Conservation (phyloP, 768 basidiomycete species). For the Mycena olivaceomarginata region DNA sequence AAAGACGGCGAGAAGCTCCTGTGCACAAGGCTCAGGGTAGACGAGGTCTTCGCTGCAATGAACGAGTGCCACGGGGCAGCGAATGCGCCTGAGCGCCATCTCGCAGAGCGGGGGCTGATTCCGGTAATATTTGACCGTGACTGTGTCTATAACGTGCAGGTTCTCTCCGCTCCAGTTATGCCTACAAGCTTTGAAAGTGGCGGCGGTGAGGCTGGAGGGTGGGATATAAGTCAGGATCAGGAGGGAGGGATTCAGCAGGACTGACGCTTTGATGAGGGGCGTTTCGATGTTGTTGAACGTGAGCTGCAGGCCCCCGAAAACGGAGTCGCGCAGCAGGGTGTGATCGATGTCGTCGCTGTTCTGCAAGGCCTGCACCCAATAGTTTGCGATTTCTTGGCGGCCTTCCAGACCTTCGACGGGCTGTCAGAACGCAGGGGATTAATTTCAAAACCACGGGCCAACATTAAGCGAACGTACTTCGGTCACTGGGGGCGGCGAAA, state of each 20-base stretch:
- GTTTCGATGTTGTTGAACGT: slow-evolving; percentile 51
- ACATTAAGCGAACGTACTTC: not conserved
- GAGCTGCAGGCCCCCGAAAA: slow-evolving; percentile 55
- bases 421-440: slow-evolving; percentile 38
- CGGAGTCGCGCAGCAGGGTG: slow-evolving; percentile 49
- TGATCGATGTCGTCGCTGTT: slow-evolving; percentile 48
- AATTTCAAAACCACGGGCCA: no score
- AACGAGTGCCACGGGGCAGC: slow-evolving; percentile 56
- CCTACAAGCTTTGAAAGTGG: not conserved
- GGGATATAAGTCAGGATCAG: not conserved
- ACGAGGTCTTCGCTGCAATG: slow-evolving; percentile 60
- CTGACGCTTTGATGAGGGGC: slow-evolving; percentile 48
- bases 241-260: not conserved
- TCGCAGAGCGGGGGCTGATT: slow-evolving; percentile 50
- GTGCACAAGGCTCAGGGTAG: slow-evolving; percentile 52
- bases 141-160: slow-evolving; percentile 53
- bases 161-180: slow-evolving; percentile 50
- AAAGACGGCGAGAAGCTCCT: slow-evolving; percentile 52
- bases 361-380: slow-evolving; percentile 53
- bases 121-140: slow-evolving; percentile 57
- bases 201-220: not conserved
- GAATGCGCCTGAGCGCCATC: slow-evolving; percentile 48
- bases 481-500: not conserved
- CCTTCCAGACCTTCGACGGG: slow-evolving; percentile 56
- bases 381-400: slow-evolving; percentile 58